Conservation (phyloP, 1,139 yeast species). For the Waltiozyma sp. region DNA sequence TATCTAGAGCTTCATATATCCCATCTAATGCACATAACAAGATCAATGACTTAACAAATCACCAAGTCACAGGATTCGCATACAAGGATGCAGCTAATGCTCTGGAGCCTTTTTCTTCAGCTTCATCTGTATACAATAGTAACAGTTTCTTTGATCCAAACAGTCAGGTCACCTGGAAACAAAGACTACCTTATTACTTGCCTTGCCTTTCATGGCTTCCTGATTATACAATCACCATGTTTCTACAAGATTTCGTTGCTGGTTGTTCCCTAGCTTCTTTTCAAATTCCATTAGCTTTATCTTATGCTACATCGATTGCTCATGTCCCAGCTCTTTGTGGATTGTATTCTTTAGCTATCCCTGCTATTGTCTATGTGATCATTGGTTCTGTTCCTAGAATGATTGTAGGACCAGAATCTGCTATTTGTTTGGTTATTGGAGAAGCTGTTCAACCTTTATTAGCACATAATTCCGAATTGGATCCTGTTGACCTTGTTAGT, state of each 20-base stretch:
- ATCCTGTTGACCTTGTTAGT: conserved; percentile 58
- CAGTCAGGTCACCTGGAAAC: conserved; percentile 4
- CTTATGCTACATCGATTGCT: conserved; percentile 85
- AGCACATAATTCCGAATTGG: conserved; percentile 38
- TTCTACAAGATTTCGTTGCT: conserved; percentile 70
- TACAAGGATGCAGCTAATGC: neutral
- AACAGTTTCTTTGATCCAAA: neutral
- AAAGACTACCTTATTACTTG: conserved; percentile 52
- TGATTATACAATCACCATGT: conserved; percentile 38
- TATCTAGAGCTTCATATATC: neutral
- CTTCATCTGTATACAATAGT: neutral
- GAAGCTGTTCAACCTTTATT: conserved; percentile 70
- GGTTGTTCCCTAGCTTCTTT: conserved; percentile 86
- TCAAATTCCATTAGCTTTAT: conserved; percentile 81
- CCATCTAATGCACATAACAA: neutral
- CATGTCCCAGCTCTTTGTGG: conserved; percentile 88
- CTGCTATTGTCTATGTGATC: conserved; percentile 73
- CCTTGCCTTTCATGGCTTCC: conserved; percentile 79
- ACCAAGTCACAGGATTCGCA: neutral
- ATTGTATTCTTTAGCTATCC: conserved; percentile 65
- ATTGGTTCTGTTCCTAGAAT: conserved; percentile 92
- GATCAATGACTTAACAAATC: neutral
- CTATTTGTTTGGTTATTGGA: conserved; percentile 83
- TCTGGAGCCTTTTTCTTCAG: neutral
- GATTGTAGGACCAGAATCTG: conserved; percentile 97